These are phyloP conservation scores for Metahyphopichia silvanorum DNA, from an alignment of 805 yeast species.

Conservation along the genomic window DNA sequence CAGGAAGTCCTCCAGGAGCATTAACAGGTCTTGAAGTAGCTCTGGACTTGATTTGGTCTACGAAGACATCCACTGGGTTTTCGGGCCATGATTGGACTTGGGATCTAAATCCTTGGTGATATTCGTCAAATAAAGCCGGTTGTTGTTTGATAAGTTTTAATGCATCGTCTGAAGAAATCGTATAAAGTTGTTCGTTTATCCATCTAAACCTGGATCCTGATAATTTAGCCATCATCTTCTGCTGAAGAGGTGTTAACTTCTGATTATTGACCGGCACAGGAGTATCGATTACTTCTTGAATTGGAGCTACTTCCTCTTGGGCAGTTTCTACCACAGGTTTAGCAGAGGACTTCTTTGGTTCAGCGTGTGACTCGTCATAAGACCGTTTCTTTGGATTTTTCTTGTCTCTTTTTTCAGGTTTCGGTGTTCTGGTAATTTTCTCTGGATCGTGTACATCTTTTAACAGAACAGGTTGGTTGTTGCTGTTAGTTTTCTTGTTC, in stretches of 20 bases:
- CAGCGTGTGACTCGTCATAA: constrained; percentile 6
- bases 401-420: constrained; percentile 1
- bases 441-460: constrained; percentile 2
- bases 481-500: constrained; percentile 18
- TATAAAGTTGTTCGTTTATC: constrained; percentile 97
- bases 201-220: constrained; percentile 96
- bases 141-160: constrained; percentile 68
- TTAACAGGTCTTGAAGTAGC: constrained; percentile 61
- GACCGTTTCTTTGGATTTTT: constrained; percentile 5
- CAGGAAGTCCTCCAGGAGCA: constrained; percentile 96
- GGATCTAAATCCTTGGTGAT: constrained; percentile 90
- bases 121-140: constrained; percentile 88
- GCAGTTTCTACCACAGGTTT: constrained; percentile 7
- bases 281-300: not conserved
- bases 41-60: constrained; percentile 60
- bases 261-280: constrained; percentile 7
- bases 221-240: constrained; percentile 91
- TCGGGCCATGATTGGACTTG: constrained; percentile 99
- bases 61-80: constrained; percentile 93
- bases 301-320: constrained; percentile 6
- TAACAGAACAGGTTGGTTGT: constrained; percentile 8
- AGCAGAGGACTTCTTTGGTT: not conserved
- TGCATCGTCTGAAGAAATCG: constrained; percentile 77
- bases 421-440: constrained; percentile 6
- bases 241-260: constrained; percentile 81